phyloP scores from a whole-genome alignment of 805 yeast species.

The Ogataea thermomethanolica region DNA sequence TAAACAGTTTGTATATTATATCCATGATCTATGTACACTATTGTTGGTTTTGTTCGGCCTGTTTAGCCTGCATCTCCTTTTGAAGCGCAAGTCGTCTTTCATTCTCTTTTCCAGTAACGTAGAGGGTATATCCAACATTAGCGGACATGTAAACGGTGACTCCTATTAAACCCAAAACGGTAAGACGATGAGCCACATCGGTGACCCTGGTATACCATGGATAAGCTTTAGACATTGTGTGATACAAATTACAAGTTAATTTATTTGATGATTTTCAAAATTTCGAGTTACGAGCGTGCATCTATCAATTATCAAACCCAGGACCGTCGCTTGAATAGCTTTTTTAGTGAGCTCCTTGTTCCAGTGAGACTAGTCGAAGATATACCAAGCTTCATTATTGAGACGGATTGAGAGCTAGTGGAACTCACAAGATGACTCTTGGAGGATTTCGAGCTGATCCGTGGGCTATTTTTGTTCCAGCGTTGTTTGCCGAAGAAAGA shows the following conservation, averaged over 20 bases:
- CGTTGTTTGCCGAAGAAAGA: conserved; percentile 10
- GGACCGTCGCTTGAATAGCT: conserved; percentile 20
- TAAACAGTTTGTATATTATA: conserved; percentile 2
- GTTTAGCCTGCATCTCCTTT: conserved; percentile 28
- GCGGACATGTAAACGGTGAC: conserved; percentile 44
- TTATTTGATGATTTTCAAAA: conserved; percentile 1
- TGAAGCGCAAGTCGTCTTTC: conserved; percentile 40
- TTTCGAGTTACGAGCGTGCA: conserved; percentile 9
- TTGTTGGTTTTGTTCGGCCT: conserved; percentile 21
- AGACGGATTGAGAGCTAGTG: conserved; percentile 19
- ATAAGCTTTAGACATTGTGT: conserved; percentile 44
- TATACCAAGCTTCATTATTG: conserved; percentile 1
- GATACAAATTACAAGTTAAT: background rate
- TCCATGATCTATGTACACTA: conserved; percentile 7
- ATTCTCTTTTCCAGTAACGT: conserved; percentile 49
- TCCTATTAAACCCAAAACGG: conserved; percentile 65
- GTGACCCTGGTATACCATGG: conserved; percentile 77
- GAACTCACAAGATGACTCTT: conserved; percentile 16
- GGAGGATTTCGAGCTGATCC: background rate
- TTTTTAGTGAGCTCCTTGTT: conserved; percentile 20
- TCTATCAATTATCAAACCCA: conserved; percentile 1
- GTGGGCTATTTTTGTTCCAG: background rate
- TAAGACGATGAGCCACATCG: conserved; percentile 68
- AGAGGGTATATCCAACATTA: conserved; percentile 50
- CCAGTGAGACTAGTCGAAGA: conserved; percentile 5